Percentiles rank a stretch among this genome's conserved stretches.
Conservation (phyloP, 495 filamentous ascomycete species). For the Tuber microsphaerosporum region DNA sequence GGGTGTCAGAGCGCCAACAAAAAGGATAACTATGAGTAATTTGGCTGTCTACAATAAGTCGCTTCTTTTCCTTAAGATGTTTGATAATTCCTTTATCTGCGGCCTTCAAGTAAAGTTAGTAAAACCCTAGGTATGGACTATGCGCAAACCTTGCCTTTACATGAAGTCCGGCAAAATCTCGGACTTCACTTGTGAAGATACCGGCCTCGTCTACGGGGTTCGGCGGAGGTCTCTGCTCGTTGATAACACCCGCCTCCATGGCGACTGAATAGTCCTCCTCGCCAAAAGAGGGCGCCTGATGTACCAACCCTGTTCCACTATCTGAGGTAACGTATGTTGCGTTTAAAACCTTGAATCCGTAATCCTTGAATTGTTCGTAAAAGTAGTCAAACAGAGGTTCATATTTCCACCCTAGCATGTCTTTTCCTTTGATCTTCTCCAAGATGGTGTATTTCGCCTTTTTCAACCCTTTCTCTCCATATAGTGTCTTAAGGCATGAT, state of each 20-base stretch:
- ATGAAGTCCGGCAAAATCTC: conserved; percentile 79
- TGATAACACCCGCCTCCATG: conserved; percentile 68
- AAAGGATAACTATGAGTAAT: conserved; percentile 91
- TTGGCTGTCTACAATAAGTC: conserved; percentile 80
- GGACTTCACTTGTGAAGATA: conserved; percentile 69
- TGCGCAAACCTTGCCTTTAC: conserved; percentile 55
- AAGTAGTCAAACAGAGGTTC: conserved; percentile 90
- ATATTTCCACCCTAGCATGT: conserved; percentile 90
- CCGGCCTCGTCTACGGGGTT: conserved; percentile 84
- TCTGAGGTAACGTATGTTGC: conserved; percentile 86
- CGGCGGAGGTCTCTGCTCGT: conserved; percentile 66
- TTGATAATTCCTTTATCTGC: conserved; percentile 95
- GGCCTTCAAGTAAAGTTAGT: conserved; percentile 43
- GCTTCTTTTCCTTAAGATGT: conserved; percentile 69
- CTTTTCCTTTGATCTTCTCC: conserved; percentile 70
- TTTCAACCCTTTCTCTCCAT: conserved; percentile 77
- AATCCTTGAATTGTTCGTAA: conserved; percentile 83
- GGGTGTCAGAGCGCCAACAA: conserved; percentile 93
- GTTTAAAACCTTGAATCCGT: conserved; percentile 76
- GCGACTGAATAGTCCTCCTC: conserved; percentile 93
- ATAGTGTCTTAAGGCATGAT: conserved; percentile 72
- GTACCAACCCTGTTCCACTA: conserved; percentile 90
- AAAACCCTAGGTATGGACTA: not conserved
- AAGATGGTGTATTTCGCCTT: conserved; percentile 92
- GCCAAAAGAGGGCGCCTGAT: conserved; percentile 91